Base-by-base conservation (phyloP, 1,284 basidiomycete genomes). In the Apiotrichum siamense region DNA sequence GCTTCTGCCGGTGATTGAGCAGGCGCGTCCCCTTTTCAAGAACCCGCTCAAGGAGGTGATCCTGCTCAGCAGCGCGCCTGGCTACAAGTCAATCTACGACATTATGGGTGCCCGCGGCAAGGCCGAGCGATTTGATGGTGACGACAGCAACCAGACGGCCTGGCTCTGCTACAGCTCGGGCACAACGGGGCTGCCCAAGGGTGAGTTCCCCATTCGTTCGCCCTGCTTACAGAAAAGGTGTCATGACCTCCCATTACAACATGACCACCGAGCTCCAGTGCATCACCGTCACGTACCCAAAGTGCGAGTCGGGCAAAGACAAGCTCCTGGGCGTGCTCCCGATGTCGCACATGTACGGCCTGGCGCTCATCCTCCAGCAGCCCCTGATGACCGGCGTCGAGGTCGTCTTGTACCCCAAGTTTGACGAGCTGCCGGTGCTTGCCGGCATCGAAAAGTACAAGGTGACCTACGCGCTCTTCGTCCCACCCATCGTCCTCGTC, bases 401-500 rank as follows among this genome's bases (percentile, higher is more conserved):
- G 0, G 76, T 84, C 2, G 79, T 88, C 27, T 70, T 94, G 44
- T 79, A 86, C 64, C 76, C 82, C 0, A 80, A 80, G 17, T 93
- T 90, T 69, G 65, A 68, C 27, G 67, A 71, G 36, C 53, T 61
- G 7, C 39, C 61, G 15, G 84, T 90, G 55, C 82, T 89, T 2
- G 77, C 78, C 7, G 73, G 78, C 27, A 90, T 88, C 61, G 85
- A 86, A 64, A 35, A 77, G 57, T 87, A 87, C 74, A 79, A 77
- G 50, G 77, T 83, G 47, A 85, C 85, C 0, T 71, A 74, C 32
- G 65, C 79, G 1, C 73, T 89, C 10, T 78, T 92, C 39, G 91
- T 93, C 0, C 90, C 91, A 0, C 91, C 91, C 0, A 83, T 96
- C 40, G 75, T 91, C 3, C 82, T 94, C 38, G 60, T 64, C n/a